Base-by-base conservation (phyloP, 2,329 filamentous ascomycete genomes). In the Monosporascus ibericus region DNA sequence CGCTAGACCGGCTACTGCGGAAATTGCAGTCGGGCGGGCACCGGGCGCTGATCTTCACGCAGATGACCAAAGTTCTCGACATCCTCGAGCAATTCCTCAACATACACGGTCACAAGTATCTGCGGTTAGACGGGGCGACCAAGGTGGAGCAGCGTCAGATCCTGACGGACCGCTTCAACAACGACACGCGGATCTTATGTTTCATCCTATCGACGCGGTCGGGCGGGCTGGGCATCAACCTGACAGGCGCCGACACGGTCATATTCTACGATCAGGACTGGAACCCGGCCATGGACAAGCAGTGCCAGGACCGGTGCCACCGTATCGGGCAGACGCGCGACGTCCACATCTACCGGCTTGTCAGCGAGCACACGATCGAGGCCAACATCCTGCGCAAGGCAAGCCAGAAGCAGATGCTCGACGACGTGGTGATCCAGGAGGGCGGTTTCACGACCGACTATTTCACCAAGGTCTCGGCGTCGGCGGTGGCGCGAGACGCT, bases 211-310 rank as follows among this genome's bases (percentile, higher is more conserved):
- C 92, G 0, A 96, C 91, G 48, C 85, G 94, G 52, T 96, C 94
- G 0, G 94, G 94, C 60, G 94, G 94, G 51, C 77, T 99, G 1
- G 94, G 94, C 52, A 95, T 99, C 74, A 99, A 99, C 63, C 78
- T 99, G 44, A 97, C 92, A 0, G 94, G 94, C 48, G 94, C 94
- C 5, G 94, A 97, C 68, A 96, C 92, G 0, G 94, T 99, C 63
- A 96, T 99, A 60, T 99, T 99, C 70, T 99, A 97, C 71, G 94
- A 99, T 65, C 85, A 97, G 54, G 94, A 99, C 68, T 99, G 95
- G 95, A 99, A 99, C 64, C 94, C 94, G 0, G 94, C 95, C 49
- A 99, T 99, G 94, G 94, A 99, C 75, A 96, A 96, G 70, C 94
- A 99, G 70, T 99, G 94, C 64, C 95, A 99, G 72, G 95, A 99